Base-by-base conservation (phyloP, 2,329 filamentous ascomycete species). In the Thyridium curvatum region DNA sequence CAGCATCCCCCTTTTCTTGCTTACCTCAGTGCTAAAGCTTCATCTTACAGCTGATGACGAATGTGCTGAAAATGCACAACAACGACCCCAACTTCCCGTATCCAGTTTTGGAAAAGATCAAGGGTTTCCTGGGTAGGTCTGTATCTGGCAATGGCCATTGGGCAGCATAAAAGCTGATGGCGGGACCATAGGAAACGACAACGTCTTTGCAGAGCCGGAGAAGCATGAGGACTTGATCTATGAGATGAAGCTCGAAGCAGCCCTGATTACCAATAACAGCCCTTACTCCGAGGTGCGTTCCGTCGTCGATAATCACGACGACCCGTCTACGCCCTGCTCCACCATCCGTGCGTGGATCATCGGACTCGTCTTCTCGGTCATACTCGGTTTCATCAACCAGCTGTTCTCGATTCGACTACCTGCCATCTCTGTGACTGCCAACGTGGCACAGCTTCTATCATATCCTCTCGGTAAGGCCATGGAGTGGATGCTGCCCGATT, bases 331-430 rank as follows among this genome's bases (percentile, higher is more conserved):
- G 5, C 73, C 72, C 4, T 69, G 64, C 41, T 74, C 72, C 14
- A 79, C 75, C 1, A 65, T 78, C 35, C 69, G 74, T 10, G 68
- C 68, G 39, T 77, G 72, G 72, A 50, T 57, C 14, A 71, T 78
- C 26, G 74, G 73, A 13, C 51, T 73, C n/a, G 45, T 64, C 32
- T 77, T 77, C 42, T 65, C 69, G 8, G 57, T 66, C 21, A 45
- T 72, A 18, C 58, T 74, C 28, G 64, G 68, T 33, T 72, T 71
- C 38, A 61, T 71, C 50, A 78, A 79, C 49, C 71, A 76, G 59
- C 66, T 79, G 37, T 78, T 79, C 52, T 71, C 69, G 37, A 70
- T 79, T 41, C 72, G 74, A 9, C 66, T 71, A 44, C 76, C 76
- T 0, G 59, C 64, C 32, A 77, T 79, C 46, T 63, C 58, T 13